Evolutionary conservation across 78 protist species (phyloP).

Genomic region (Creolimax fragrantissima): DNA sequence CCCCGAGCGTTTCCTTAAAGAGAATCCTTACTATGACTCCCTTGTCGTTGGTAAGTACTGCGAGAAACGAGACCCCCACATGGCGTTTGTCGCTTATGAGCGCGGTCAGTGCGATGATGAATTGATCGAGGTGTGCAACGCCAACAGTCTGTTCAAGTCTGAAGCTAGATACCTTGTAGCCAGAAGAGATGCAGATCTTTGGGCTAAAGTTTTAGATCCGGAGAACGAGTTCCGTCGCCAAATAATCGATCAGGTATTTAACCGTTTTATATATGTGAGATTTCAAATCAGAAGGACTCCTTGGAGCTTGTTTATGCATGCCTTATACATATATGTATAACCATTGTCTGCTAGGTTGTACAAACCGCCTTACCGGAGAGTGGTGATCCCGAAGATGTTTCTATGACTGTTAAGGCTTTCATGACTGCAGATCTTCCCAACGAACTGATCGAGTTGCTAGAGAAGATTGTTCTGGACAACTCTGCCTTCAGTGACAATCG

Average conservation of each 20-base stretch:
- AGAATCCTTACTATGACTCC: slow-evolving; percentile 78
- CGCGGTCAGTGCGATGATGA: slow-evolving; percentile 89
- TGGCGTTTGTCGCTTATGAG: slow-evolving; percentile 84
- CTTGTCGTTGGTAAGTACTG: slow-evolving; percentile 88
- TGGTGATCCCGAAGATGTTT: slow-evolving; percentile 83
- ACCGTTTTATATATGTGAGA: slow-evolving; percentile 33
- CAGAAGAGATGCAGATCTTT: slow-evolving; percentile 90
- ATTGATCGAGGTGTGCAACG: slow-evolving; percentile 87
- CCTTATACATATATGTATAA: too few species aligned
- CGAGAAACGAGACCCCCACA: slow-evolving; percentile 97
- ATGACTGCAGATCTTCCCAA: slow-evolving; percentile 94
- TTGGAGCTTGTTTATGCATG: too few species aligned
- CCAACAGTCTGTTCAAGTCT: slow-evolving; percentile 87
- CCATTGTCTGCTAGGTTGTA: too few species aligned
- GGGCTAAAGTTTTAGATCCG: slow-evolving; percentile 85
- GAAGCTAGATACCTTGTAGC: slow-evolving; percentile 94
- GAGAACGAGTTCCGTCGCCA: slow-evolving; percentile 72
- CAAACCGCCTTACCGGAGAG: slow-evolving; percentile 93
- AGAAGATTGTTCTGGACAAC: slow-evolving; percentile 92
- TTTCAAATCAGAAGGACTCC: background rate
- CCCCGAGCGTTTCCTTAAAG: slow-evolving; percentile 87
- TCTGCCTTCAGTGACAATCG: slow-evolving; percentile 73
- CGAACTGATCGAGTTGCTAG: slow-evolving; percentile 97
- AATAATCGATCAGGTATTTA: slow-evolving; percentile 74
- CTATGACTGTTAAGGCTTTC: slow-evolving; percentile 95